Evolutionary conservation across 306 rosid species (phyloP).

Genomic region (Cucurbita moschata): DNA sequence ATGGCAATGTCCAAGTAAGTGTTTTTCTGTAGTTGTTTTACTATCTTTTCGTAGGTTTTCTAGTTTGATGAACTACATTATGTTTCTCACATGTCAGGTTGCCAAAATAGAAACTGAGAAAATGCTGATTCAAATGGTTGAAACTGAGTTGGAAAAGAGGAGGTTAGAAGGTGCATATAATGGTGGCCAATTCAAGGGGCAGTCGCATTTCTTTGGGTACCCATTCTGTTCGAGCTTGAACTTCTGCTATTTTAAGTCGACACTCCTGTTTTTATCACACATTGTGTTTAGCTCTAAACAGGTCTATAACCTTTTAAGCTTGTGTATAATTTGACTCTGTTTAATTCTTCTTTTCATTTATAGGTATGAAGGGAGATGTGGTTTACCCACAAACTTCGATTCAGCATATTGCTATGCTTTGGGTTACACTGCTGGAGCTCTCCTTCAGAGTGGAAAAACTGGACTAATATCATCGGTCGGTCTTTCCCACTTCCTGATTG

Average conservation of each 20-base stretch:
- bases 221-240: slow-evolving; percentile 1
- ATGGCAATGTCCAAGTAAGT: slow-evolving; percentile 92
- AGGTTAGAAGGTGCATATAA: slow-evolving; percentile 14
- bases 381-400: slow-evolving; percentile 93
- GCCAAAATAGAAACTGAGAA: slow-evolving; percentile 98
- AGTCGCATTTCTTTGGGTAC: slow-evolving; percentile 98
- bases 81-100: slow-evolving; percentile 31
- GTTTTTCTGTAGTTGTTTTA: neutral
- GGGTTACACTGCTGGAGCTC: slow-evolving; percentile 92
- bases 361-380: slow-evolving; percentile 97
- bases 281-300: neutral
- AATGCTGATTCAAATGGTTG: slow-evolving; percentile 99
- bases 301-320: too few species aligned
- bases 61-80: neutral
- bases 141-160: slow-evolving; percentile 79
- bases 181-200: slow-evolving; percentile 49
- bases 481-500: neutral
- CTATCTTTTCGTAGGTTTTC: neutral
- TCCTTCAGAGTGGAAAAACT: slow-evolving; percentile 79
- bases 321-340: neutral
- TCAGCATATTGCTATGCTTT: slow-evolving; percentile 85
- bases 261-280: neutral
- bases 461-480: slow-evolving; percentile 58
- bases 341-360: slow-evolving; percentile 1
- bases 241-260: neutral